Evolutionary conservation across 352 stramenopile species (phyloP), one percentile per base, ranked within the genome.

Genomic region (Phytopythium kandeliae): DNA sequence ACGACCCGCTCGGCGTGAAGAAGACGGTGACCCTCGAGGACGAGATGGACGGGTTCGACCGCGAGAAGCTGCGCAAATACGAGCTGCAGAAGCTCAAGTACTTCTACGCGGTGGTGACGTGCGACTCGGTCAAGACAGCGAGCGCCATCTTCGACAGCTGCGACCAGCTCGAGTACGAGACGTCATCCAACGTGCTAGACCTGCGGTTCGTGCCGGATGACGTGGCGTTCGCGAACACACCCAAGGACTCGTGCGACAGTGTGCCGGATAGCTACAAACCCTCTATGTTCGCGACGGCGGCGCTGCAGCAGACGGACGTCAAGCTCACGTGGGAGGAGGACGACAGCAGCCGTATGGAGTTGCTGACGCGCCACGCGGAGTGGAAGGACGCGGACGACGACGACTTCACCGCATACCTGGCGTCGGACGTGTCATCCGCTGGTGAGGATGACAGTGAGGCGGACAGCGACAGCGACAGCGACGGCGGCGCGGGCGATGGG

Each of bases 31-130:
- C 58, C 1, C 58, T 73, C 11, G 74, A 71, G 48, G 65, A 70
- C 42, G 69, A 79, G 19, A 58, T 56, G 4, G 73, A 89, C 33
- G 73, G 88, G 21, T 98, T 98, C 58, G 91, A 99, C 69, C 69
- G 73, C 26, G 95, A 99, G 69, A 97, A 97, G 58, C 70, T 99
- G 34, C 86, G 96, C 50, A 85, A 86, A 33, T 99, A 99, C 69
- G 97, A 99, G 65, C 77, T 97, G 41, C 90, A 97, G 51, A 98
- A 98, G 67, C 75, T 99, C 33, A 91, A 95, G 57, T 99, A 99
- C 69, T 99, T 98, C 63, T 99, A 99, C 78, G 97, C 96, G 5
- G 75, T 99, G 19, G 92, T 96, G 13, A 95, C 92, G 40, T 99
- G 96, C 74, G 78, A 96, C 50, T 92, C 75, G 24, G 71, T 92